Evolutionary conservation across 345 rosid species (phyloP).

Genomic region (Gossypium herbaceum): DNA sequence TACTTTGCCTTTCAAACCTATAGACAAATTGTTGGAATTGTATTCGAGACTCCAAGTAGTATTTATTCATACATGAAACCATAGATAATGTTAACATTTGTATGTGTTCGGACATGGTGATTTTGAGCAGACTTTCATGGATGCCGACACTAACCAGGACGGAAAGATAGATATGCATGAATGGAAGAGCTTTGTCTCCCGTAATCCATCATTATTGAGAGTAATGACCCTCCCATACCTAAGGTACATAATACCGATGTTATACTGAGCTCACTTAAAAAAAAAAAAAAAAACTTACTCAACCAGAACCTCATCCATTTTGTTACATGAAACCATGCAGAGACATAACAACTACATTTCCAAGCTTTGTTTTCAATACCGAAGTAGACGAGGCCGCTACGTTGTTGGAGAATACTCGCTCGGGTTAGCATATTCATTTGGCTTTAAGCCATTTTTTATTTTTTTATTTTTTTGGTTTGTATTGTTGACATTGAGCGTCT

Average conservation of each 20-base stretch:
- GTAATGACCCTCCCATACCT: constrained; percentile 93
- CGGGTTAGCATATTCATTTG: neutral
- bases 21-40: no score
- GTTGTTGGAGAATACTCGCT: constrained; percentile 12
- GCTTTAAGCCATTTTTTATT: neutral
- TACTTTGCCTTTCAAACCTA: no score
- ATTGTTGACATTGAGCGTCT: neutral
- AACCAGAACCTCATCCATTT: neutral
- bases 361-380: constrained; percentile 87
- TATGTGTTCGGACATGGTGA: neutral
- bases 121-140: constrained; percentile 70
- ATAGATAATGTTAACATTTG: neutral
- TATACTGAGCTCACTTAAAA: neutral
- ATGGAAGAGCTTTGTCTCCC: constrained; percentile 79
- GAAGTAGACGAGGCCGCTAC: constrained; percentile 88
- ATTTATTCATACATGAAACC: no score
- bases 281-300: neutral
- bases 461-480: neutral
- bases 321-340: constrained; percentile 32
- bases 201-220: constrained; percentile 82
- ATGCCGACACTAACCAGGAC: constrained; percentile 80
- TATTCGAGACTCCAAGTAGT: no score
- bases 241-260: constrained; percentile 38
- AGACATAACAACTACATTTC: constrained; percentile 93
- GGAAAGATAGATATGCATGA: constrained; percentile 86